Conservation (phyloP, 1,284 basidiomycete species). For the Prillingera fragicola region DNA sequence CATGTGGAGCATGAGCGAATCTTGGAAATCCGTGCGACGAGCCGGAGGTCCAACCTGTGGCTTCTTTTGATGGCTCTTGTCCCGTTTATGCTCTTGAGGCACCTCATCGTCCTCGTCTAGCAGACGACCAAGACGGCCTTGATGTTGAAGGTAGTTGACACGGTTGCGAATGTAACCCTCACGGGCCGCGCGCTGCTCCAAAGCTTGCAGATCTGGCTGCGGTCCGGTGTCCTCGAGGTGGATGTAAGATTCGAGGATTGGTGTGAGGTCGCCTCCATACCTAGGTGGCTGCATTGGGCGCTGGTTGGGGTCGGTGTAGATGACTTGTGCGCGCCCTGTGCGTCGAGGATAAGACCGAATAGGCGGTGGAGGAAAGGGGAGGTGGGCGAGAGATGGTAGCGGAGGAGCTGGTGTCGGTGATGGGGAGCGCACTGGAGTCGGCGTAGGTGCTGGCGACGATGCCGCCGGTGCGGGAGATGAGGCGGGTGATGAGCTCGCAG, state of each 20-base stretch:
- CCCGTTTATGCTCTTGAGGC: constrained; percentile 2
- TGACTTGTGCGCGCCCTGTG: constrained; percentile 56
- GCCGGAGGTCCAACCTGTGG: constrained; percentile 19
- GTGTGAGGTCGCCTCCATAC: constrained; percentile 55
- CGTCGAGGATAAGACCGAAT: constrained; percentile 55
- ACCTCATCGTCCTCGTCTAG: constrained; percentile 49
- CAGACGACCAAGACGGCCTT: constrained; percentile 43
- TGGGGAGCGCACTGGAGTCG: constrained; percentile 20
- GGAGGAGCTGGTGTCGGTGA: constrained; percentile 35
- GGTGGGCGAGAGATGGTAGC: constrained; percentile 38
- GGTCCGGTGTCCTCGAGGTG: constrained; percentile 51
- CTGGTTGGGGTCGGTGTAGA: constrained; percentile 64
- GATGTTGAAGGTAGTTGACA: constrained; percentile 50
- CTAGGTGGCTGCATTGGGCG: constrained; percentile 53
- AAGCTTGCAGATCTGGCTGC: constrained; percentile 45
- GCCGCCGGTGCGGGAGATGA: constrained; percentile 16
- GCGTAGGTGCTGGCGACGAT: constrained; percentile 15
- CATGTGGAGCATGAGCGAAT: constrained; percentile 47
- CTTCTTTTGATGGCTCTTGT: constrained; percentile 14
- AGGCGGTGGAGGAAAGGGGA: constrained; percentile 33
- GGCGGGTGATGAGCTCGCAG: constrained; percentile 3
- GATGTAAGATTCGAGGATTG: constrained; percentile 62
- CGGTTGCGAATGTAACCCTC: constrained; percentile 56
- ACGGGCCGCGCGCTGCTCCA: constrained; percentile 51
- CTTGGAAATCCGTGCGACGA: constrained; percentile 41